Evolutionary conservation across 495 filamentous ascomycete species (phyloP), one percentile per base, ranked within the genome.

Genomic region (Penicillium coffeae): DNA sequence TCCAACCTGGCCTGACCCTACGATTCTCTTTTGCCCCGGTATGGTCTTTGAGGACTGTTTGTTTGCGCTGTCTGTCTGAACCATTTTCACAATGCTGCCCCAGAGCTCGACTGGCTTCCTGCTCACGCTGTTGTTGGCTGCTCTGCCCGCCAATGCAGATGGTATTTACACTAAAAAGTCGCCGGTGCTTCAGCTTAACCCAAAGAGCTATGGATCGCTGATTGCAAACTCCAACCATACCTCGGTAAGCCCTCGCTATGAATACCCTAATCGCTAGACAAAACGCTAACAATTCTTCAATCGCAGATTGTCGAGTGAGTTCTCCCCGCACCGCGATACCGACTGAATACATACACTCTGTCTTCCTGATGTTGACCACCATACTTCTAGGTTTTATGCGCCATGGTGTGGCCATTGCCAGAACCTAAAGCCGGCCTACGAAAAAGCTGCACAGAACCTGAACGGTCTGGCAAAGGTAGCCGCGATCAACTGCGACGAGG

Each of bases 361-460:
- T 10, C 25, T 30, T 30, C 25, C n/a, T 47, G 16, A 32, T 41
- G 32, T 13, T 50, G 18, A 49, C 60, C 42, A n/a, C 18, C 36
- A 33, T 15, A 34, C 38, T n/a, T 65, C 73, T 65, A 90, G 90
- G 69, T 96, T 95, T 75, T 96, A 95, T 59, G 88, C 88, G 7
- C 90, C 88, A 30, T 95, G 88, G 94, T 96, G 93, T 56, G 93
- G 93, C 18, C 94, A 98, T 65, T 98, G 93, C 71, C 75, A 95
- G 65, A 96, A 86, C 68, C 84, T 99, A 53, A 90, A 96, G 68
- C 93, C 93, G 0, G 88, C 89, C 44, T 99, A 89, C 70, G 93
- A 96, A 59, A 95, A 96, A 67, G 90, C 85, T 2, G 94, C 93
- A 33, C 87, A 87, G 62, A 87, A 81, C 53, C 84, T 99, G 38